These are phyloP conservation scores for Russula compacta DNA, from an alignment of 768 basidiomycete species.

Conservation along the genomic window DNA sequence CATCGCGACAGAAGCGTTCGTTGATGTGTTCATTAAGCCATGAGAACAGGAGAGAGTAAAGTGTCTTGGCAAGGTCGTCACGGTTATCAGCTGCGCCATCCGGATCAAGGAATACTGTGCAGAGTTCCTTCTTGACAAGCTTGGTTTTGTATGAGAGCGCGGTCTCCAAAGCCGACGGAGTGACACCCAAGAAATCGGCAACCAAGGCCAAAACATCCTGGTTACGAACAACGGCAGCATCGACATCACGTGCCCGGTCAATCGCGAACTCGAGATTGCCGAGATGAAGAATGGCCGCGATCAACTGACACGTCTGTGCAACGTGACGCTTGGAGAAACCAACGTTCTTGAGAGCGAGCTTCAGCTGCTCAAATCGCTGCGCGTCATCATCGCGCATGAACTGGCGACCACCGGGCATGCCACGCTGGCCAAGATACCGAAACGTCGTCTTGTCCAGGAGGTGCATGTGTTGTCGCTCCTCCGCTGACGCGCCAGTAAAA, in stretches of 20 bases:
- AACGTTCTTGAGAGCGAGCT: constrained; percentile 85
- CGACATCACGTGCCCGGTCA: constrained; percentile 77
- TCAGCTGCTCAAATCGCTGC: constrained; percentile 87
- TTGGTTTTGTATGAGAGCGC: constrained; percentile 87
- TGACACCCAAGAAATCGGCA: constrained; percentile 86
- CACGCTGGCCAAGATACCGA: constrained; percentile 76
- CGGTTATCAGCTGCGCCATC: constrained; percentile 90
- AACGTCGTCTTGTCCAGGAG: constrained; percentile 75
- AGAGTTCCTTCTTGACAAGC: constrained; percentile 92
- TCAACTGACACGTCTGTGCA: constrained; percentile 88
- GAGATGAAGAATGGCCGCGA: constrained; percentile 93
- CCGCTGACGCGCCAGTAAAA: constrained; percentile 78
- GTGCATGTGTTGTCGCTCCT: constrained; percentile 84
- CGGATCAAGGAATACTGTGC: constrained; percentile 90
- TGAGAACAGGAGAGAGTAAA: constrained; percentile 90
- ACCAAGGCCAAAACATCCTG: constrained; percentile 72
- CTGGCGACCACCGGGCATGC: constrained; percentile 33
- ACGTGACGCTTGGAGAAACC: constrained; percentile 93
- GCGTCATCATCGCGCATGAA: constrained; percentile 69
- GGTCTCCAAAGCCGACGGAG: constrained; percentile 59
- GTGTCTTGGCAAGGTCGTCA: constrained; percentile 87
- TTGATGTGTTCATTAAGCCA: constrained; percentile 98
- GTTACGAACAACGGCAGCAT: constrained; percentile 88
- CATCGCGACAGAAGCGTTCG: constrained; percentile 87
- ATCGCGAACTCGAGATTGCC: constrained; percentile 91